A percentile compares a stretch with the other conserved stretches of the same genome.
These are phyloP conservation scores for Plasmodium inui DNA, from an alignment of 169 alveolate species.

Conservation along the genomic window DNA sequence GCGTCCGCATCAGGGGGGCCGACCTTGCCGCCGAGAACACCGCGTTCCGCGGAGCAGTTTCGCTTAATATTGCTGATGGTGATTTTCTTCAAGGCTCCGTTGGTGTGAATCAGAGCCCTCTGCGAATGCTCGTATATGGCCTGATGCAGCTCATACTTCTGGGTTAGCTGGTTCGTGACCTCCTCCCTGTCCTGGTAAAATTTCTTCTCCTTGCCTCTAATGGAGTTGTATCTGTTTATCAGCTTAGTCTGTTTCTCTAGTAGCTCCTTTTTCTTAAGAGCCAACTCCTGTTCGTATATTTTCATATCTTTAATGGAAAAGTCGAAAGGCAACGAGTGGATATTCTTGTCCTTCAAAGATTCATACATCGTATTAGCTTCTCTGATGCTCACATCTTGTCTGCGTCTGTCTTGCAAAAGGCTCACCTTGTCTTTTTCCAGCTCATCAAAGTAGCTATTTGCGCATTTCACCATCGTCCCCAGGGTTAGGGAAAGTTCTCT, in stretches of 20 bases:
- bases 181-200: slow-evolving; percentile 45
- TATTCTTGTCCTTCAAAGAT: slow-evolving; percentile 42
- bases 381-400: slow-evolving; percentile 11
- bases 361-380: slow-evolving; percentile 38
- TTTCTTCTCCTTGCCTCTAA: slow-evolving; percentile 22
- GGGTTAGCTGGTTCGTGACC: slow-evolving; percentile 5
- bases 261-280: slow-evolving; percentile 23
- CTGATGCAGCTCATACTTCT: slow-evolving; percentile 54
- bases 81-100: slow-evolving; percentile 21
- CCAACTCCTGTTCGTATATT: slow-evolving; percentile 21
- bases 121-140: slow-evolving; percentile 25
- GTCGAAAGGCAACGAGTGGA: slow-evolving; percentile 51
- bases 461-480: slow-evolving; percentile 19
- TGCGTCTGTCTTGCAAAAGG: neutral
- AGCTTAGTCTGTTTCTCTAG: slow-evolving; percentile 38
- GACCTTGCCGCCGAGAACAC: neutral
- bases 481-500: slow-evolving; percentile 14
- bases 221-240: slow-evolving; percentile 10
- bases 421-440: neutral
- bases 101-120: slow-evolving; percentile 22
- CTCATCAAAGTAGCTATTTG: neutral
- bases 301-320: slow-evolving; percentile 73
- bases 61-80: slow-evolving; percentile 42
- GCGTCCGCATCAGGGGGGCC: neutral
- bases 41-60: neutral